Evolutionary conservation across 345 rosid genomes (phyloP), one percentile per base, ranked within the genome.

Genomic region (Mallotus nudiflorus): DNA sequence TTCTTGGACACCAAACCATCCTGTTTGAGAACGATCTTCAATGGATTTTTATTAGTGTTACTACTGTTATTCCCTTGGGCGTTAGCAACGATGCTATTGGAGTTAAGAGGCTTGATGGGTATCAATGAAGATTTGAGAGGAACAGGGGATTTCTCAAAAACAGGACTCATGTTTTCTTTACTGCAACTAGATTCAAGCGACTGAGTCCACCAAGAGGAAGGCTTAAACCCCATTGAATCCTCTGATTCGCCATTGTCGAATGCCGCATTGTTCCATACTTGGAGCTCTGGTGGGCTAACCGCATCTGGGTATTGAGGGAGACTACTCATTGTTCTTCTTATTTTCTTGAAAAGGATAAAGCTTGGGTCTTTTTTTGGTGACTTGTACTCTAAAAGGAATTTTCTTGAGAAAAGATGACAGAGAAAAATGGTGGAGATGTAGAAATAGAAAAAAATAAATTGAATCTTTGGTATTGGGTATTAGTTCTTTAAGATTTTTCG

Each of bases 181-280:
- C 86, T 79, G 72, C 73, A 78, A 74, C 82, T 82, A 27, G 93
- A 89, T 72, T 83, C 89, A 51, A 94, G 79, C 11, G 85, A 81
- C 5, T 74, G 75, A 12, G 89, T 86, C 70, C 69, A 76, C 90
- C 88, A 87, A 63, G 95, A 81, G 33, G 72, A 73, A 39, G 62
- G 15, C 40, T 29, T 68, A 52, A 83, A 24, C 56, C 69, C 81
- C 29, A 74, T 62, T 12, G 85, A 68, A 33, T 79, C 84, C 60
- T 82, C 83, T n/a, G 86, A 80, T 24, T 80, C 90, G 8, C 87
- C 89, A 33, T 86, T 86, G 81, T 95, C 97, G 66, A 95, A 92
- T 10, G 97, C 89, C 3, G 89, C 99, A 73, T 92, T 95, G 86
- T 86, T 82, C 99, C 99, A 95, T 39, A 95, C 45, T 15, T 91